A percentile compares a stretch with the other conserved stretches of the same genome.
Conservation (phyloP, 306 rosid genomes). For the Dicorynia guianensis region DNA sequence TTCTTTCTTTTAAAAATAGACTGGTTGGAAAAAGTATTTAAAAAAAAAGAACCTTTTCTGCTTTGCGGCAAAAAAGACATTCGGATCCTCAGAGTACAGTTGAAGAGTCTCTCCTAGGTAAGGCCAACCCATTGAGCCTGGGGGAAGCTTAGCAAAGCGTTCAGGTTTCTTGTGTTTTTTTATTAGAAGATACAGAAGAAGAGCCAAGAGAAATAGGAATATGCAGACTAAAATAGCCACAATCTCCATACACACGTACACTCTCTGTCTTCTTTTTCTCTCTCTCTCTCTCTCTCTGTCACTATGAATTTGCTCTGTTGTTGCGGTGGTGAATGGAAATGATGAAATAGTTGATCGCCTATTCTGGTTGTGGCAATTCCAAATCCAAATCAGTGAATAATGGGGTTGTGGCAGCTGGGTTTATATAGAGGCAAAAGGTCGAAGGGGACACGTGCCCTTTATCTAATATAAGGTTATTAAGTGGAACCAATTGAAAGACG, state of each 20-base stretch:
- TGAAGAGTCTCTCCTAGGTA: constrained; percentile 78
- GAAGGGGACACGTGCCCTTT: constrained; percentile 2
- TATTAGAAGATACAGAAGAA: constrained; percentile 42
- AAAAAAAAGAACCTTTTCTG: constrained; percentile 70
- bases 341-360: constrained; percentile 11
- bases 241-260: constrained; percentile 64
- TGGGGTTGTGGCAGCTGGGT: constrained; percentile 29
- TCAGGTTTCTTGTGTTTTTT: constrained; percentile 38
- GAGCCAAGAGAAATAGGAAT: constrained; percentile 53
- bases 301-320: not conserved
- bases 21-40: not conserved
- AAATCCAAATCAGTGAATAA: constrained; percentile 26
- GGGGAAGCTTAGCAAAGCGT: constrained; percentile 61
- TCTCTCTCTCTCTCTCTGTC: constrained; percentile 27
- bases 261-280: constrained; percentile 13
- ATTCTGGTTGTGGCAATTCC: not conserved
- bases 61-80: constrained; percentile 71
- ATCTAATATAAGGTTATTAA: constrained; percentile 8
- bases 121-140: constrained; percentile 96
- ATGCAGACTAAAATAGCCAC: constrained; percentile 36
- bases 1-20: not conserved
- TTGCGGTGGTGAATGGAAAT: constrained; percentile 26
- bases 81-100: constrained; percentile 85
- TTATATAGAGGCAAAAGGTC: constrained; percentile 39
- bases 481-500: not conserved